Conservation (phyloP, 2,329 filamentous ascomycete genomes). For the Taxawa tesnikishii region DNA sequence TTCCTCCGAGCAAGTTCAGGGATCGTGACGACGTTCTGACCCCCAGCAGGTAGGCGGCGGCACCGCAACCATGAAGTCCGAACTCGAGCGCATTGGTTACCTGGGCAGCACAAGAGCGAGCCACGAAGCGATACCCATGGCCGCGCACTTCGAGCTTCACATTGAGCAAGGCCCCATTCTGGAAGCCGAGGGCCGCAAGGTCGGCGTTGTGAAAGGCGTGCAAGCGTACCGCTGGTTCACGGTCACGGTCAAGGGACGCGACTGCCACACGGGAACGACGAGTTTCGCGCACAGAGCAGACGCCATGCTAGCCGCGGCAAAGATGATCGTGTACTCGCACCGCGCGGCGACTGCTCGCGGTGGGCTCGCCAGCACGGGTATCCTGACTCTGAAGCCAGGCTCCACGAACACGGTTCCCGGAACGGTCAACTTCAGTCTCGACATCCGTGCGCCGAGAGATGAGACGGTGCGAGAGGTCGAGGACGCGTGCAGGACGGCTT, state of each 20-base stretch:
- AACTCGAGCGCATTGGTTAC: constrained; percentile 61
- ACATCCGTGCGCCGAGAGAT: constrained; percentile 50
- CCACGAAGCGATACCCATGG: constrained; percentile 51
- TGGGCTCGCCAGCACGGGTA: constrained; percentile 58
- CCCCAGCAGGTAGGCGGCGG: constrained; percentile 50
- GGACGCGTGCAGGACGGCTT: constrained; percentile 42
- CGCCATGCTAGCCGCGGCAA: constrained; percentile 53
- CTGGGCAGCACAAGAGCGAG: constrained; percentile 46
- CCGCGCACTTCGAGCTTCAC: constrained; percentile 71
- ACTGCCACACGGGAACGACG: constrained; percentile 66
- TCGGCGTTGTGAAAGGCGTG: constrained; percentile 60
- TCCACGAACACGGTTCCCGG: constrained; percentile 65
- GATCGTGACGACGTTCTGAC: too few relatives aligned
- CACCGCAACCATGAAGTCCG: constrained; percentile 51
- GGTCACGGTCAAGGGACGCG: constrained; percentile 51
- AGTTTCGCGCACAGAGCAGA: constrained; percentile 54
- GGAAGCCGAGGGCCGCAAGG: constrained; percentile 48
- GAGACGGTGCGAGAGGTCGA: constrained; percentile 46
- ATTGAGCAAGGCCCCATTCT: constrained; percentile 76
- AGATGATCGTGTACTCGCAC: constrained; percentile 55
- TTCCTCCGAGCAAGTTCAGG: too few relatives aligned
- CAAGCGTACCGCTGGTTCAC: constrained; percentile 68
- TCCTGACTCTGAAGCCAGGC: constrained; percentile 53
- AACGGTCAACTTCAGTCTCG: constrained; percentile 53
- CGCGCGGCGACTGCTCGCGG: constrained; percentile 46